Conservation (phyloP, 257 asterid species). For the Fraxinus quadrangulata region DNA sequence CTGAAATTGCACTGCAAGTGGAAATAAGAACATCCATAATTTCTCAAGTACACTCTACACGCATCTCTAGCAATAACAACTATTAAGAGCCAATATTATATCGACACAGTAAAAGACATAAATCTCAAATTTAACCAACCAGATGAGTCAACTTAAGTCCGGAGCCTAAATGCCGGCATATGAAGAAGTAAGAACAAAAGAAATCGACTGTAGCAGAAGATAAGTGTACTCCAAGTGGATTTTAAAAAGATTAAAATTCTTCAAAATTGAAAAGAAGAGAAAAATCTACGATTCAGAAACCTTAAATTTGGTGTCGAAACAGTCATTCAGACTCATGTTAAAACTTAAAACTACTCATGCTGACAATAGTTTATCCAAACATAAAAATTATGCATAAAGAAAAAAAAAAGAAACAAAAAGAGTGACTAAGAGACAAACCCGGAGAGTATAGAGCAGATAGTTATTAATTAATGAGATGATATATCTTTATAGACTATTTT, state of each 20-base stretch:
- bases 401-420: too few species aligned
- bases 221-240: not conserved
- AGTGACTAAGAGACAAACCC: not conserved
- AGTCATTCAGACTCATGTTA: not conserved
- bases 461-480: not conserved
- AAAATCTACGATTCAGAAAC: not conserved
- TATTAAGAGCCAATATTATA: not conserved
- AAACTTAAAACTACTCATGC: not conserved
- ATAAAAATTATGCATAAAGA: not conserved
- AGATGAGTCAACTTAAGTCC: not conserved
- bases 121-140: not conserved
- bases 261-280: not conserved
- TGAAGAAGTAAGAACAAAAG: constrained; percentile 7
- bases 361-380: not conserved
- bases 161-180: not conserved
- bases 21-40: constrained; percentile 12
- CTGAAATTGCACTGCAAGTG: constrained; percentile 51
- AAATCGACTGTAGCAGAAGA: not conserved
- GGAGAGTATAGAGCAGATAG: not conserved
- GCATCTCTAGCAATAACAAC: not conserved
- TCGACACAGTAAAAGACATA: not conserved
- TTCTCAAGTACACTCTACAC: not conserved
- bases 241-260: not conserved
- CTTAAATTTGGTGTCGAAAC: not conserved
- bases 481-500: not conserved